These are phyloP conservation scores for Theobroma grandiflorum DNA, from an alignment of 441 rosid species.

Conservation along the genomic window DNA sequence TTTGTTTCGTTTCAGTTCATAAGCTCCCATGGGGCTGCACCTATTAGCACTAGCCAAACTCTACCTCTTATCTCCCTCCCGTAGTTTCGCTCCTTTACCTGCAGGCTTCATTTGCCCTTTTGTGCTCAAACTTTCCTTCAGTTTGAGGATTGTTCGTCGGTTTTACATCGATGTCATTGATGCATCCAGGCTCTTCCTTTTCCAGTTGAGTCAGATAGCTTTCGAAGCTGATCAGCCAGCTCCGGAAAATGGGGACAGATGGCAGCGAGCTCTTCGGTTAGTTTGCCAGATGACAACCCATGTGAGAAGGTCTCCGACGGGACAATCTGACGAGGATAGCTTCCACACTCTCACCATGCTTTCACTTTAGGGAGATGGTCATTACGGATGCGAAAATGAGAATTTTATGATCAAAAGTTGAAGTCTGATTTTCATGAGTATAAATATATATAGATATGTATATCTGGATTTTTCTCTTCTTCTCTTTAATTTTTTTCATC, in stretches of 20 bases:
- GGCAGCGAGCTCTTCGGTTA: constrained; percentile 50
- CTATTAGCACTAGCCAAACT: constrained; percentile 23
- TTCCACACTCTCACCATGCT: constrained; percentile 54
- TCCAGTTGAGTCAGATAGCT: constrained; percentile 30
- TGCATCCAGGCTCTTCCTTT: constrained; percentile 18
- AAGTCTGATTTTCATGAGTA: background rate
- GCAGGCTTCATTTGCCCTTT: constrained; percentile 15
- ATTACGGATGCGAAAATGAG: constrained; percentile 3
- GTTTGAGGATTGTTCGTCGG: background rate
- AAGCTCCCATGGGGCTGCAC: constrained; percentile 38
- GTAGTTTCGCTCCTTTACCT: background rate
- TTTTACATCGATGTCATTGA: constrained; percentile 10
- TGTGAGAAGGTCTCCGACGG: constrained; percentile 25
- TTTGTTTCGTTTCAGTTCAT: background rate
- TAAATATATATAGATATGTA: background rate
- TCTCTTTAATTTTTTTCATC: background rate
- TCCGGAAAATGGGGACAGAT: constrained; percentile 29
- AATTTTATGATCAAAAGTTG: background rate
- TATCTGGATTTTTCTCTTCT: background rate
- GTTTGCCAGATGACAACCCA: constrained; percentile 34
- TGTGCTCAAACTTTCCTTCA: background rate
- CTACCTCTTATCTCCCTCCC: constrained; percentile 9
- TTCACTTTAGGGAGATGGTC: constrained; percentile 39
- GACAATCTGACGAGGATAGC: constrained; percentile 43
- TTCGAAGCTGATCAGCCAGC: constrained; percentile 22